Conservation (phyloP, 2,329 filamentous ascomycete genomes). For the Xylariaceae sp. region DNA sequence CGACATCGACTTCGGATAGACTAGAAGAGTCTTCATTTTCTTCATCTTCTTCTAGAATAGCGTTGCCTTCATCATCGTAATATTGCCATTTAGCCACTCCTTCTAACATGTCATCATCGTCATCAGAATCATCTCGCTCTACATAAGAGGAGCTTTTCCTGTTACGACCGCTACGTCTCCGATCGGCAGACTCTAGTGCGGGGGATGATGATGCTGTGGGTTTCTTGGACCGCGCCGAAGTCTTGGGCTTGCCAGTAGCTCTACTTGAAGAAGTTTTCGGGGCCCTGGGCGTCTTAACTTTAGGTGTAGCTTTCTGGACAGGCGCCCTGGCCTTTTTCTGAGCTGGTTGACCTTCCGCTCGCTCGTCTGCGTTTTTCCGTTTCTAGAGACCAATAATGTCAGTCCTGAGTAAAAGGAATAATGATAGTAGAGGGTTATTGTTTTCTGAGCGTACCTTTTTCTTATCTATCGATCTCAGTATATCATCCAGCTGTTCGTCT, state of each 20-base stretch:
- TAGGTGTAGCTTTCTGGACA: conserved; percentile 43
- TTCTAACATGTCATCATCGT: conserved; percentile 67
- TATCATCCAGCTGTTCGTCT: conserved; percentile 76
- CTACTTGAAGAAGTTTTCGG: conserved; percentile 39
- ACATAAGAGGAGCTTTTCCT: conserved; percentile 57
- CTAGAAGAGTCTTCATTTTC: conserved; percentile 26
- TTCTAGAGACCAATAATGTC: conserved; percentile 53
- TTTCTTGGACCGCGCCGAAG: conserved; percentile 40
- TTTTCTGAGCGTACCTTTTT: conserved; percentile 63
- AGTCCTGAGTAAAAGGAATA: conserved; percentile 10
- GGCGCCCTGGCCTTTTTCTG: conserved; percentile 48
- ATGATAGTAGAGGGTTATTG: neutral
- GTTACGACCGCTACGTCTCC: conserved; percentile 63
- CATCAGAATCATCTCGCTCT: conserved; percentile 63
- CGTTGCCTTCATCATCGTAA: conserved; percentile 46
- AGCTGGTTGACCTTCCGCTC: conserved; percentile 52
- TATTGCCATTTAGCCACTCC: conserved; percentile 68
- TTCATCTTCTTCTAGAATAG: conserved; percentile 37
- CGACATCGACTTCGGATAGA: conserved; percentile 22
- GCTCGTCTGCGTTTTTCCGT: conserved; percentile 61
- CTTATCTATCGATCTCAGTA: conserved; percentile 70
- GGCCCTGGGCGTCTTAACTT: conserved; percentile 44
- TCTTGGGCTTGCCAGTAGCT: conserved; percentile 37
- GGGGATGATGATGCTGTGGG: conserved; percentile 41
- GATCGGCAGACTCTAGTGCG: conserved; percentile 50